A percentile compares a stretch with the other conserved stretches of the same genome.
Evolutionary conservation across 2,329 filamentous ascomycete genomes (phyloP).

Genomic region (Anthostomella pinea): DNA sequence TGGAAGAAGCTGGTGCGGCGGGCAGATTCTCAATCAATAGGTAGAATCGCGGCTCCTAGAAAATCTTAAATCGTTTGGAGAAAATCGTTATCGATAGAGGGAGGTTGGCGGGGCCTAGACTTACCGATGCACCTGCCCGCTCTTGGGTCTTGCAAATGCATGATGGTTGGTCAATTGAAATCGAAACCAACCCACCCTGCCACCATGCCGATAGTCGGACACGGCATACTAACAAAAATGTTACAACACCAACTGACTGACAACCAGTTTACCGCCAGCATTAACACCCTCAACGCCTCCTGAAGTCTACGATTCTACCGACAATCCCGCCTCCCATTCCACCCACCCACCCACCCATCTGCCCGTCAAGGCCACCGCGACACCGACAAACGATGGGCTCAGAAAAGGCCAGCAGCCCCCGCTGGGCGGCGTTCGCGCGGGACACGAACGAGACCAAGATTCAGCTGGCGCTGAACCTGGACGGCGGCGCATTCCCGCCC

Average conservation of each 20-base stretch:
- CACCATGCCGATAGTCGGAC: too few species aligned
- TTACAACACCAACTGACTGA: too few species aligned
- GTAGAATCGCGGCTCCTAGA: constrained; percentile 2
- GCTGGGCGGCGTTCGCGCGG: constrained; percentile 77
- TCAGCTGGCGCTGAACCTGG: constrained; percentile 85
- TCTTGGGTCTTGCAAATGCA: constrained; percentile 10
- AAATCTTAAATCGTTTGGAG: constrained; percentile 3
- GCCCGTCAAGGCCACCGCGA: background rate
- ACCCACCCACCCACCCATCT: too few species aligned
- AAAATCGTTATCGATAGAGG: constrained; percentile 7
- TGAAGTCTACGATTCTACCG: background rate
- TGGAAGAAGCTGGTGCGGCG: too few species aligned
- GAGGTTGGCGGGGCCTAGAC: constrained; percentile 1
- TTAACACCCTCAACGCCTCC: too few species aligned
- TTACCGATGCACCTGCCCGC: background rate
- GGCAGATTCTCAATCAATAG: too few species aligned
- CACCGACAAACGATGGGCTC: constrained; percentile 25
- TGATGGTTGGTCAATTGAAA: constrained; percentile 25
- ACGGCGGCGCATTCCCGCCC: constrained; percentile 76
- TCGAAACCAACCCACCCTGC: too few species aligned
- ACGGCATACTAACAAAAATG: constrained; percentile 1
- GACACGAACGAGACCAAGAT: constrained; percentile 99
- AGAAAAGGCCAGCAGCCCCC: constrained; percentile 34
- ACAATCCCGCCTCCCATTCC: background rate
- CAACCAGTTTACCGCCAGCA: too few species aligned